Base-by-base conservation (phyloP, 441 rosid genomes). In the Isatis lusitanica region DNA sequence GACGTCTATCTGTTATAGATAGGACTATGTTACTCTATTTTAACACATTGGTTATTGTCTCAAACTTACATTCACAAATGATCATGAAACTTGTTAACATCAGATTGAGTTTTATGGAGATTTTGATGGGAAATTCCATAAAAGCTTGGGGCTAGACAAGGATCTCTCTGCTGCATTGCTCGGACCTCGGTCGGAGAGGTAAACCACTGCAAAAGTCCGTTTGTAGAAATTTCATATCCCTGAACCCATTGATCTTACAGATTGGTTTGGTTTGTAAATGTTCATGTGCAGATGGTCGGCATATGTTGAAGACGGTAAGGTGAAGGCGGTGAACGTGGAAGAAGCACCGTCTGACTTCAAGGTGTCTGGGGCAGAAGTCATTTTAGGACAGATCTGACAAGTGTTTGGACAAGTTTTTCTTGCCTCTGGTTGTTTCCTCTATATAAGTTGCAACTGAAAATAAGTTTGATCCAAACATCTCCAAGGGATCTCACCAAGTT, bases 131-230 rank as follows among this genome's bases (percentile, higher is more conserved):
- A 85, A 85, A 72, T 90, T 93, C 85, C 96, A 91, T 80, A 90
- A 88, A 84, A 90, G 94, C 85, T 83, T 94, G 81, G 94, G 88
- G 64, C 82, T 94, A 66, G 85, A 80, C 60, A 94, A 94, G 78
- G 97, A 94, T 86, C 94, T 88, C 55, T 88, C 98, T 28, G 94
- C 74, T 75, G 97, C 96, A 67, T 83, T 93, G 84, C 98, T 93
- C 9, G 98, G 98, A 8, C 88, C 79, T 78, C 93, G 97, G 33
- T 90, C 94, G 47, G 76, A 88, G 75, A 90, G 98, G 97, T 93
- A 73, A 46, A 43, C 51, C 30, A 58, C 42, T 33, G 17, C 4
- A 13, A 53, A 65, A 42, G 6, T 24, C 42, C 33, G 51, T 13
- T 26, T 40, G 6, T 59, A 5, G 24, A 31, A 70, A 11, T 5